phyloP scores from a whole-genome alignment of 139 green algal species.

The Eudorina sp. region DNA sequence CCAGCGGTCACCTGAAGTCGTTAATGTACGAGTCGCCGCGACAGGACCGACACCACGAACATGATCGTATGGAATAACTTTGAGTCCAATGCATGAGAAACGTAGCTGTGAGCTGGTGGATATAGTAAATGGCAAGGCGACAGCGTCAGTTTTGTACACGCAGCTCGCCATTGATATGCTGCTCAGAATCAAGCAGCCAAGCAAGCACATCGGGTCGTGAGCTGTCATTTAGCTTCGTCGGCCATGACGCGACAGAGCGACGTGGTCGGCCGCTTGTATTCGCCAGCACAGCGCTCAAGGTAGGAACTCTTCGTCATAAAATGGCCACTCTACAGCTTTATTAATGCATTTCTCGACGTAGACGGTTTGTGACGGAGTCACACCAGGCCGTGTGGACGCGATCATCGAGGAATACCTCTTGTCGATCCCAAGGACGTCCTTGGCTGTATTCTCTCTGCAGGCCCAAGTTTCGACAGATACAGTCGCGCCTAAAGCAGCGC shows the following conservation, averaged over 20 bases:
- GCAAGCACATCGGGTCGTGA: constrained; percentile 12
- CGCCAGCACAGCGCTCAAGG: constrained; percentile 15
- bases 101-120: not conserved
- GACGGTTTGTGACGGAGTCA: too few species aligned
- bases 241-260: not conserved
- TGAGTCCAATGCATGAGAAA: not conserved
- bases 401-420: too few species aligned
- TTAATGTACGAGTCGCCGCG: constrained; percentile 1
- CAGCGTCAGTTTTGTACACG: not conserved
- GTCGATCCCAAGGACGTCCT: too few species aligned
- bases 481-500: not conserved
- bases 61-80: not conserved
- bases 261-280: not conserved
- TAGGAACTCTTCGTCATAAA: not conserved
- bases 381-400: too few species aligned
- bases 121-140: not conserved
- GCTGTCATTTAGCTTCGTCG: not conserved
- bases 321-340: too few species aligned
- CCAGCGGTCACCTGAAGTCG: too few species aligned
- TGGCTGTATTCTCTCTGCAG: too few species aligned
- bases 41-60: too few species aligned
- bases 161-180: not conserved
- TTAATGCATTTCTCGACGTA: too few species aligned
- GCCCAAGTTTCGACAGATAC: not conserved
- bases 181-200: not conserved